phyloP scores from a whole-genome alignment of 768 basidiomycete species.

The Auricularia sp. region DNA sequence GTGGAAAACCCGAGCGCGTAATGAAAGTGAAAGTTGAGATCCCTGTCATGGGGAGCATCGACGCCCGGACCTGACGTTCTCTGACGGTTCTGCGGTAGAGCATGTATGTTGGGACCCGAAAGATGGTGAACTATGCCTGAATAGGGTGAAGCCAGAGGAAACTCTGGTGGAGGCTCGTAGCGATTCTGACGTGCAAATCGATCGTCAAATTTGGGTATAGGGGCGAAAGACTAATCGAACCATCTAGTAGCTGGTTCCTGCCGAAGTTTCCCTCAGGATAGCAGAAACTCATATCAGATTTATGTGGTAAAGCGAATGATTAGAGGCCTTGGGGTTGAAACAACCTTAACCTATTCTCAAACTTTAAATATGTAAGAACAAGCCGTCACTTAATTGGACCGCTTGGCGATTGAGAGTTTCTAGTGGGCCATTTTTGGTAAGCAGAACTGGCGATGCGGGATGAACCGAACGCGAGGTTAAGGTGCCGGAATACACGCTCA shows the following conservation, averaged over 20 bases:
- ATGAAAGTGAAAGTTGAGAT: too few relatives aligned
- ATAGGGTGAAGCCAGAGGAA: too few relatives aligned
- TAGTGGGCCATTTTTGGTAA: conserved; percentile 68
- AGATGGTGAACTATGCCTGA: too few relatives aligned
- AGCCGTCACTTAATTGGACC: too few relatives aligned
- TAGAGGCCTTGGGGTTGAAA: conserved; percentile 85
- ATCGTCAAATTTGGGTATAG: conserved; percentile 93
- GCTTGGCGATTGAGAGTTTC: conserved; percentile 40
- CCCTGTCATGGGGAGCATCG: too few relatives aligned
- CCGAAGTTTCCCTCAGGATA: conserved; percentile 80
- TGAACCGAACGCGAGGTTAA: conserved; percentile 66
- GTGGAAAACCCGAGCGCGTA: too few relatives aligned
- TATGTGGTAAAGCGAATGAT: conserved; percentile 75
- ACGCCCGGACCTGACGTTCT: too few relatives aligned
- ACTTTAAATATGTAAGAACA: conserved; percentile 60
- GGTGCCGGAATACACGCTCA: conserved; percentile 74
- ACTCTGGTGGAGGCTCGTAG: too few relatives aligned
- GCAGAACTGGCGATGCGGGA: conserved; percentile 64
- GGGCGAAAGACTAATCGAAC: conserved; percentile 95
- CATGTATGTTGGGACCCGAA: too few relatives aligned
- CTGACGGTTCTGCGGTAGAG: too few relatives aligned
- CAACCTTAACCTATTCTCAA: conserved; percentile 79
- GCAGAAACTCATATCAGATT: conserved; percentile 49
- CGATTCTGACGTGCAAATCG: conserved; percentile 95
- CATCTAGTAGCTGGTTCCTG: conserved; percentile 90